Conservation (phyloP, 139 green algal species). For the Mesotaenium endlicherianum region DNA sequence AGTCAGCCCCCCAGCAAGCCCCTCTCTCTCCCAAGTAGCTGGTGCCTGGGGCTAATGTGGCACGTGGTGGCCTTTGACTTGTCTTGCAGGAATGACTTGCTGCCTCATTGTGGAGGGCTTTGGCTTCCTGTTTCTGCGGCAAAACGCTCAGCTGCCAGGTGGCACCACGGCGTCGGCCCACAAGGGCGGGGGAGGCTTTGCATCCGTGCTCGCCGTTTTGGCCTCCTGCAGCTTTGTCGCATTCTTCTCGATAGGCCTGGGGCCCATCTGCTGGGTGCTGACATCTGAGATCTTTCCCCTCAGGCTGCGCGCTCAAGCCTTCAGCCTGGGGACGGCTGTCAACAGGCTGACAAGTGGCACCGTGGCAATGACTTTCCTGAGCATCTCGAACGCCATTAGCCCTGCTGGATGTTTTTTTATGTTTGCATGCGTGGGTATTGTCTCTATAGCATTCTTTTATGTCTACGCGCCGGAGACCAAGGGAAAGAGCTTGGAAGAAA, state of each 20-base stretch:
- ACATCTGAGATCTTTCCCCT: constrained; percentile 51
- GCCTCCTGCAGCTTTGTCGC: constrained; percentile 44
- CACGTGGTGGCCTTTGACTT: too few relatives aligned
- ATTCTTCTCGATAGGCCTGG: constrained; percentile 51
- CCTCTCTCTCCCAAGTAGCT: too few relatives aligned
- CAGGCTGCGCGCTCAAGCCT: constrained; percentile 35
- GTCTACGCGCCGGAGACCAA: constrained; percentile 55
- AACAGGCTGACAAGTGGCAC: constrained; percentile 43
- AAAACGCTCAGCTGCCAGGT: background rate
- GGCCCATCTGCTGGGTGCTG: constrained; percentile 47
- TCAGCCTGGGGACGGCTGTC: constrained; percentile 17
- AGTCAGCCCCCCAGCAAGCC: too few relatives aligned
- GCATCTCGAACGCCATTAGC: constrained; percentile 17
- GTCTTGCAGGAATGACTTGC: constrained; percentile 19
- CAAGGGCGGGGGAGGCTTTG: background rate
- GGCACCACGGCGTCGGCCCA: background rate
- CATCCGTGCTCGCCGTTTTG: constrained; percentile 13
- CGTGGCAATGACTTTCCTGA: constrained; percentile 50
- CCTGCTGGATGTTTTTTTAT: constrained; percentile 48
- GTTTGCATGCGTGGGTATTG: constrained; percentile 24
- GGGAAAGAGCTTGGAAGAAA: constrained; percentile 56
- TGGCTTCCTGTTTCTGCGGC: constrained; percentile 23
- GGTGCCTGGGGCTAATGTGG: too few relatives aligned
- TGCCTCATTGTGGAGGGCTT: constrained; percentile 20
- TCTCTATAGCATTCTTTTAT: constrained; percentile 34